Evolutionary conservation across 371 early-diverging fungal species (phyloP), one percentile per base, ranked within the genome.

Genomic region (Circinella minor): DNA sequence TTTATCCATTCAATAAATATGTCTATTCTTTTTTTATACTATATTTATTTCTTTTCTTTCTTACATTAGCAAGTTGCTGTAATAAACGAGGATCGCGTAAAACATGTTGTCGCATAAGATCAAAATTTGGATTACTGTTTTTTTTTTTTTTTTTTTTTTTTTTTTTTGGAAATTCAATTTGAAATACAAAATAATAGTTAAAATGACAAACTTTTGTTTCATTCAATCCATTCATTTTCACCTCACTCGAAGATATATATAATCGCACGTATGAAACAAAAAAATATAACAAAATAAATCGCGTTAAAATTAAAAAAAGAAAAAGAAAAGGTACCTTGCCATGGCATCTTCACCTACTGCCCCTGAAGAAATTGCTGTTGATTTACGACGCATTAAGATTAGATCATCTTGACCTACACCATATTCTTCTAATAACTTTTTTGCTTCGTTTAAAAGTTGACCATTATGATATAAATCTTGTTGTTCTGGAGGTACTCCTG

Each of bases 331-430:
- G 1, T 17, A 59, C 59, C 67, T 57, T 10, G 67, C 11, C 43
- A 55, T 37, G n/a, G 62, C 20, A 27, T 17, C 43, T 8, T 15
- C 51, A 13, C 17, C 51, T 1, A 0, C 51, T 51, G 51, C 51
- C 6, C 51, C 51, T 51, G 51, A 14, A 51, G n/a, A 15, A 13
- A 1, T 3, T 51, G 17, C n/a, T 51, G 51, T 51, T 27, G 59
- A 37, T 63, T 74, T 68, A 51, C 75, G 78, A 68, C 78, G 83
- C 63, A 94, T 82, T 3, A 94, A 81, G 43, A 97, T 61, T 67
- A 95, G 85, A 70, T 94, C 94, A 71, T 94, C 91, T 61, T 88
- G 84, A n/a, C 71, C 79, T 15, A 97, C 88, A 1, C 88, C 89
- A 63, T 88, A 84, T 55, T 86, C 86, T 65, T 81, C 81, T 11